Percentiles rank a stretch among this genome's conserved stretches.
Evolutionary conservation across 2,329 filamentous ascomycete species (phyloP).

Genomic region (Blastomyces emzantsi): DNA sequence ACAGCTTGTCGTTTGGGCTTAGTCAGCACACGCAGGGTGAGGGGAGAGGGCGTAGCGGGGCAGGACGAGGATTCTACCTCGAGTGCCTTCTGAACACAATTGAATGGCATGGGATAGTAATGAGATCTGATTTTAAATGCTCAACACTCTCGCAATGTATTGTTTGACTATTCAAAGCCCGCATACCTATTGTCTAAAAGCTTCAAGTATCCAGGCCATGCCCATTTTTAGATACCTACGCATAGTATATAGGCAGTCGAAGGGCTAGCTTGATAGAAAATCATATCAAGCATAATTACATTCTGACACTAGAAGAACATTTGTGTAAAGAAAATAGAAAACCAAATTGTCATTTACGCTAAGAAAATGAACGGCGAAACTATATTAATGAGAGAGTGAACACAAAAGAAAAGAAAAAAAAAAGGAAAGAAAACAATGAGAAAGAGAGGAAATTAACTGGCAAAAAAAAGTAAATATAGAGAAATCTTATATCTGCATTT

Average conservation of each 20-base stretch:
- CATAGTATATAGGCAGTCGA: neutral
- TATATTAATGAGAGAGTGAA: neutral
- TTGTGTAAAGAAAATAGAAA: neutral
- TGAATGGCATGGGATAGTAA: neutral
- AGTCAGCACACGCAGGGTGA: neutral
- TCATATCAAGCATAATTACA: neutral
- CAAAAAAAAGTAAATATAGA: conserved; percentile 8
- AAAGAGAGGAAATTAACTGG: neutral
- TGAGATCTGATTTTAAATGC: neutral
- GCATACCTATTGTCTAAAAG: neutral
- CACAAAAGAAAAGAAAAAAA: neutral
- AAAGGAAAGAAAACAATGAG: neutral
- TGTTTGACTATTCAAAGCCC: neutral
- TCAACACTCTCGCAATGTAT: neutral
- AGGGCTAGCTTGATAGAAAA: neutral
- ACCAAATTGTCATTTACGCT: neutral
- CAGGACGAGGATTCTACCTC: neutral
- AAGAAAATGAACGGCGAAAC: conserved; percentile 1
- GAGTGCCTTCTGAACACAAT: neutral
- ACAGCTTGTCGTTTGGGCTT: neutral
- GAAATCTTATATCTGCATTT: conserved; percentile 29
- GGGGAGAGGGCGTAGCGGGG: too few species aligned
- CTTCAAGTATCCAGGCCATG: neutral
- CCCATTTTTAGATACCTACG: too few species aligned
- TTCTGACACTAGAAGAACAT: neutral